Conservation (phyloP, 805 yeast genomes). For the Wickerhamomyces bovis region DNA sequence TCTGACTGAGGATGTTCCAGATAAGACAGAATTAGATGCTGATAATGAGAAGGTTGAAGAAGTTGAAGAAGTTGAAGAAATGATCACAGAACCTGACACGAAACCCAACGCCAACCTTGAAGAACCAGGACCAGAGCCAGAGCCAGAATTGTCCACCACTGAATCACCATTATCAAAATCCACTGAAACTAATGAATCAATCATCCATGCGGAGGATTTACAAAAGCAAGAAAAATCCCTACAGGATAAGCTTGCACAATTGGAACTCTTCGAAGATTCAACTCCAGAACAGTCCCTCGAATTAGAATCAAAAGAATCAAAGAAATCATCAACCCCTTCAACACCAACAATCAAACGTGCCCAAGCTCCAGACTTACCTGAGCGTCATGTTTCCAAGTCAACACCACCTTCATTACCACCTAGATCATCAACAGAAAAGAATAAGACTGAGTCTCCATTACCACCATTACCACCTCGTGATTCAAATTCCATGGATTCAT, state of each 20-base stretch:
- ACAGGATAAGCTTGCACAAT: not conserved
- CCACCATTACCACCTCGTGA: conserved; percentile 4
- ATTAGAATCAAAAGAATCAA: too few species aligned
- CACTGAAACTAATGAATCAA: not conserved
- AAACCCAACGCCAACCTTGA: too few species aligned
- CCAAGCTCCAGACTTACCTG: not conserved
- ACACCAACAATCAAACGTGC: not conserved
- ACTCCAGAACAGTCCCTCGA: not conserved
- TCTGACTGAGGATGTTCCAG: too few species aligned
- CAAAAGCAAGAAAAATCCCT: not conserved
- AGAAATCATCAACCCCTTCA: not conserved
- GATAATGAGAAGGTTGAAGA: not conserved
- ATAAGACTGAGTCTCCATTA: not conserved
- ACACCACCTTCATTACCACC: conserved; percentile 1
- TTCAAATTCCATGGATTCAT: not conserved
- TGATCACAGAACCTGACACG: too few species aligned
- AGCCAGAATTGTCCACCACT: too few species aligned
- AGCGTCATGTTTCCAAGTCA: not conserved
- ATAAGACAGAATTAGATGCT: too few species aligned
- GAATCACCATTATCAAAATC: not conserved
- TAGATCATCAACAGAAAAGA: not conserved
- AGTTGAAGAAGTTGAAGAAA: not conserved
- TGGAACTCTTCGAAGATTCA: not conserved
- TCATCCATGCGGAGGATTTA: not conserved
- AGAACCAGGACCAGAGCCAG: not conserved